Evolutionary conservation across 306 rosid genomes (phyloP).

Genomic region (Cucumis sativus): Cucumber_9930_V3 NC_026660.2:9063501-9064000

Average conservation of each 20-base stretch:
- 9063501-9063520: conserved; percentile 60
- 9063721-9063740: conserved; percentile 77
- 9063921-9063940: conserved; percentile 8
- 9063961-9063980: conserved; percentile 49
- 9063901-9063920: conserved; percentile 21
- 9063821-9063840: conserved; percentile 50
- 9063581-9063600: conserved; percentile 59
- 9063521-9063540: conserved; percentile 59
- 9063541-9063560: conserved; percentile 77
- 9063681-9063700: conserved; percentile 63
- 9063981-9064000: conserved; percentile 45
- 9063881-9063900: conserved; percentile 3
- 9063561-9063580: conserved; percentile 69
- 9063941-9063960: conserved; percentile 12
- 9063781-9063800: conserved; percentile 23
- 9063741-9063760: conserved; percentile 28
- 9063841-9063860: conserved; percentile 25
- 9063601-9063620: conserved; percentile 70
- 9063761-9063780: conserved; percentile 15
- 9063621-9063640: conserved; percentile 57
- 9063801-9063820: conserved; percentile 27
- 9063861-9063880: conserved; percentile 1
- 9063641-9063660: conserved; percentile 84
- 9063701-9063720: conserved; percentile 87
- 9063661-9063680: conserved; percentile 38